Conservation (phyloP, 192 early-diverging fungal species). For the Glomus cerebriforme region DNA sequence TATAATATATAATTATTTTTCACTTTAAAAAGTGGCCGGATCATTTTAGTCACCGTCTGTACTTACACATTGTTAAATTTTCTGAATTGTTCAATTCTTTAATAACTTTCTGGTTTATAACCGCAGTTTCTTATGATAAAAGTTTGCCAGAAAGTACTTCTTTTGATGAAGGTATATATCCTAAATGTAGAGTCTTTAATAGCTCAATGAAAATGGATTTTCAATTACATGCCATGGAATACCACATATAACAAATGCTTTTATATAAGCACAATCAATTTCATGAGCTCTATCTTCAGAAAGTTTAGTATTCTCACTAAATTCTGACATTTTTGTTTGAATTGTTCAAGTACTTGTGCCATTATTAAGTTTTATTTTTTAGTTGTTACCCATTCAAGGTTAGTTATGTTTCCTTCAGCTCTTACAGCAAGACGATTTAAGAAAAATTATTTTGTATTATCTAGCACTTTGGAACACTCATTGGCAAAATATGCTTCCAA, state of each 20-base stretch:
- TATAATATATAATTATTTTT: too few species aligned
- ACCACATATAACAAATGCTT: slow-evolving; percentile 1
- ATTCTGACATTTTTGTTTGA: not conserved
- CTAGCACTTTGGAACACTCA: too few species aligned
- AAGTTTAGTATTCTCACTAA: slow-evolving; percentile 17
- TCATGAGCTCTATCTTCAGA: not conserved
- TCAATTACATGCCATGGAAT: not conserved
- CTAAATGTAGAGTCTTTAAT: not conserved
- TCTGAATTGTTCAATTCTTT: not conserved
- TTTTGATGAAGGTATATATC: slow-evolving; percentile 8
- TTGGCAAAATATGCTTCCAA: too few species aligned
- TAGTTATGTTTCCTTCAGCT: too few species aligned
- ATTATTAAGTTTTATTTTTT: slow-evolving; percentile 5
- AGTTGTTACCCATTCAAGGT: not conserved
- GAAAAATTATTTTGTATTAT: too few species aligned
- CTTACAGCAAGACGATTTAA: too few species aligned
- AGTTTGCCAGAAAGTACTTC: not conserved
- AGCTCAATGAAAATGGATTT: slow-evolving; percentile 16
- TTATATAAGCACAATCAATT: not conserved
- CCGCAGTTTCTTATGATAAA: not conserved
- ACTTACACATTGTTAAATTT: slow-evolving; percentile 12
- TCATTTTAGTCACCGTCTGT: too few species aligned
- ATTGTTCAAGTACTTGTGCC: not conserved
- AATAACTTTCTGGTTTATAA: slow-evolving; percentile 2
- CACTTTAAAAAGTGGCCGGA: too few species aligned